phyloP scores from a whole-genome alignment of 345 rosid species.

The Raphanus raphanistrum region DNA sequence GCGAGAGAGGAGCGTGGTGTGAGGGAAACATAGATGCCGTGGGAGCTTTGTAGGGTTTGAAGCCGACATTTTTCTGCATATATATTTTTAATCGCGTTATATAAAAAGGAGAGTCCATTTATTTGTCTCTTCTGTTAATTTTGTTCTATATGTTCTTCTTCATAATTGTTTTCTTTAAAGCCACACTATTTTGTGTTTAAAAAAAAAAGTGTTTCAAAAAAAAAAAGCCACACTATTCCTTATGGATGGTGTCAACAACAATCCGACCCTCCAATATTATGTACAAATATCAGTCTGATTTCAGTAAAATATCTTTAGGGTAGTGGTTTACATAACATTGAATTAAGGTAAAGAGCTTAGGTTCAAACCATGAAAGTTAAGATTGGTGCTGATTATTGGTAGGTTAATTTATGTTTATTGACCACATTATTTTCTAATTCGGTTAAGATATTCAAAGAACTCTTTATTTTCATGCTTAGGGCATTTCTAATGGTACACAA shows the following conservation, averaged over 20 bases:
- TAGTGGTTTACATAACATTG: too few relatives aligned
- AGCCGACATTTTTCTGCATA: slow-evolving; percentile 51
- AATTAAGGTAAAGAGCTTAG: too few relatives aligned
- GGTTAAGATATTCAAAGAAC: slow-evolving; percentile 24
- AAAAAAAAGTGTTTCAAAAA: too few relatives aligned
- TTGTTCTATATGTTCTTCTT: slow-evolving; percentile 19
- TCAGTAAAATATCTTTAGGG: too few relatives aligned
- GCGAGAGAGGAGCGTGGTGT: slow-evolving; percentile 44
- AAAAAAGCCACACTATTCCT: too few relatives aligned
- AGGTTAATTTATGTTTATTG: slow-evolving; percentile 26
- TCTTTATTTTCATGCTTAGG: slow-evolving; percentile 1
- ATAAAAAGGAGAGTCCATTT: slow-evolving; percentile 32
- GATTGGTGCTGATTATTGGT: slow-evolving; percentile 1
- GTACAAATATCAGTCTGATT: too few relatives aligned
- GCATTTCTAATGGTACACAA: too few relatives aligned
- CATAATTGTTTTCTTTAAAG: slow-evolving; percentile 18
- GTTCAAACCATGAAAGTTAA: too few relatives aligned
- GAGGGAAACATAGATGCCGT: slow-evolving; percentile 61
- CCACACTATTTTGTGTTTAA: not conserved
- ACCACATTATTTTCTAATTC: slow-evolving; percentile 21
- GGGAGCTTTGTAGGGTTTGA: slow-evolving; percentile 54
- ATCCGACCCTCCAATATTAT: too few relatives aligned
- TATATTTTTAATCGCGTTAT: slow-evolving; percentile 29
- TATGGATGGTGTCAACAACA: too few relatives aligned
- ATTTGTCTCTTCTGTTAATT: slow-evolving; percentile 26